Conservation (phyloP, 768 basidiomycete genomes). For the Leccinum imitatum region DNA sequence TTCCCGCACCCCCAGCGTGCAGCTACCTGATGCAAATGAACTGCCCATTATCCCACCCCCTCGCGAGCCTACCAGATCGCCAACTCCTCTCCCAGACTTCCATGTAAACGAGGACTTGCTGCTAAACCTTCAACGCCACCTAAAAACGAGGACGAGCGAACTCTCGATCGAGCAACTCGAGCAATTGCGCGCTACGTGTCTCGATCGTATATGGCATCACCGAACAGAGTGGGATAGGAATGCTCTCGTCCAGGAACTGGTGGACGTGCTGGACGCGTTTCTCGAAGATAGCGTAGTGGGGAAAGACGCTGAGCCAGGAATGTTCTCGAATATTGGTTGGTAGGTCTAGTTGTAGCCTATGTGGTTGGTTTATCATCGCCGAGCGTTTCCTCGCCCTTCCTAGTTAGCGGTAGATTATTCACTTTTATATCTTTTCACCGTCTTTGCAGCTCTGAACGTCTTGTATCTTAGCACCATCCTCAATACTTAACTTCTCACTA, state of each 20-base stretch:
- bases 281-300: constrained; percentile 55
- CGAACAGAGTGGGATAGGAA: constrained; percentile 83
- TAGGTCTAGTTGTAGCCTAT: not conserved
- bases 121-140: constrained; percentile 43
- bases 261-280: constrained; percentile 59
- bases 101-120: constrained; percentile 54
- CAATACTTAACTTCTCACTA: constrained; percentile 1
- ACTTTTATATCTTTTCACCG: constrained; percentile 14
- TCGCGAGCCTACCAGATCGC: constrained; percentile 53
- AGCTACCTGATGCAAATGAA: constrained; percentile 15
- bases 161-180: constrained; percentile 90
- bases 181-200: constrained; percentile 83
- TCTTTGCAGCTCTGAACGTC: not conserved
- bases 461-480: constrained; percentile 20
- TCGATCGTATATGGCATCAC: constrained; percentile 80
- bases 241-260: constrained; percentile 57
- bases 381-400: not conserved
- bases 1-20: constrained; percentile 9
- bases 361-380: not conserved
- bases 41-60: constrained; percentile 25
- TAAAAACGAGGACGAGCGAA: constrained; percentile 53
- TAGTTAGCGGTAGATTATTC: constrained; percentile 23
- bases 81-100: constrained; percentile 80
- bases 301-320: constrained; percentile 4
- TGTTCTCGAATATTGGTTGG: constrained; percentile 6